Conservation (phyloP, 1,284 basidiomycete genomes). For the Melampsora americana region DNA sequence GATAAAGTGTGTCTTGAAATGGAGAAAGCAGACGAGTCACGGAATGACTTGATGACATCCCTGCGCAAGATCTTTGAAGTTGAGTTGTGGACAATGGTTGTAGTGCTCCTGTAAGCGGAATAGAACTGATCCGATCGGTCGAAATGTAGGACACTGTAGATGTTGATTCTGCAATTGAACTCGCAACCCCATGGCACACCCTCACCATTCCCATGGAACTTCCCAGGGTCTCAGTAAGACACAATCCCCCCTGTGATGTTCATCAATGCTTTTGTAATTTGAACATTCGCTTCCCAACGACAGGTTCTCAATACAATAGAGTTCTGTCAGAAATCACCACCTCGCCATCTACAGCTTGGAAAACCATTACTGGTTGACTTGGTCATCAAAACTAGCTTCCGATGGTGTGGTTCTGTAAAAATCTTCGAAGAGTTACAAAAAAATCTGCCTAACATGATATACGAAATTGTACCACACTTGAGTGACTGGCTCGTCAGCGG, state of each 20-base stretch:
- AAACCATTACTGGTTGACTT: constrained; percentile 18
- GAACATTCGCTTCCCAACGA: constrained; percentile 14
- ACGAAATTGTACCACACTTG: constrained; percentile 6
- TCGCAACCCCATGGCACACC: constrained; percentile 2
- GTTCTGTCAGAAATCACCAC: constrained; percentile 2
- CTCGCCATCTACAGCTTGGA: constrained; percentile 5
- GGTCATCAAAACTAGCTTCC: constrained; percentile 17
- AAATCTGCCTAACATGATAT: constrained; percentile 4
- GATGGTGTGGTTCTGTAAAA: neutral
- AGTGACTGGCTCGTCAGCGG: constrained; percentile 28
- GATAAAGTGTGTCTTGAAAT: neutral
- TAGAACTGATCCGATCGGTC: neutral
- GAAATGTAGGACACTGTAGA: neutral
- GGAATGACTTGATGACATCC: neutral
- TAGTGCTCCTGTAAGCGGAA: neutral
- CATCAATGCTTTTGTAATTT: neutral
- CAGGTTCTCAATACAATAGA: constrained; percentile 14
- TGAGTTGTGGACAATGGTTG: neutral
- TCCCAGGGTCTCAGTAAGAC: neutral
- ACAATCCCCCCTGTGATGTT: neutral
- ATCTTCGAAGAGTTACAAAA: too few relatives aligned
- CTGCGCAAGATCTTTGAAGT: constrained; percentile 1
- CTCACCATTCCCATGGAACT: constrained; percentile 8
- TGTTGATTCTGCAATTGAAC: neutral
- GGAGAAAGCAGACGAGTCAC: neutral